phyloP scores from a whole-genome alignment of 2,329 filamentous ascomycete genomes.

The Clonostachys sp. region DNA sequence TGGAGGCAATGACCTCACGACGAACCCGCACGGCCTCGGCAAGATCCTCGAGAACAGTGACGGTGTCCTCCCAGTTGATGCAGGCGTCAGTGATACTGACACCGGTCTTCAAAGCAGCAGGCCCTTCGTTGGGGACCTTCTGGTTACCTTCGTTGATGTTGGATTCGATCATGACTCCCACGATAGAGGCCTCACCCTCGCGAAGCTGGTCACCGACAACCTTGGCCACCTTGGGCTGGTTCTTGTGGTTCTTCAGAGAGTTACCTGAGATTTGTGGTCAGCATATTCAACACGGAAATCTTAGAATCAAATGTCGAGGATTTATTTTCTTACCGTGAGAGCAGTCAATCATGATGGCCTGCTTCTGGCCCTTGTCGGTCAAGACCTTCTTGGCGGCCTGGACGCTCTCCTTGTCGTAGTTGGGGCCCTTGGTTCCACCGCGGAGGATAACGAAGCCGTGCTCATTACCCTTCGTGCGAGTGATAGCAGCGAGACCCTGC shows the following conservation, averaged over 20 bases:
- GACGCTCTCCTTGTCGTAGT: slow-evolving; percentile 86
- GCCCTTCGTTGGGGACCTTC: slow-evolving; percentile 83
- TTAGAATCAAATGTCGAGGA: not conserved
- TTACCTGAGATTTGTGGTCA: slow-evolving; percentile 57
- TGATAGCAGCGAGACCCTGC: slow-evolving; percentile 92
- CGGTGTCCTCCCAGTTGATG: slow-evolving; percentile 86
- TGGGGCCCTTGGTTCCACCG: slow-evolving; percentile 86
- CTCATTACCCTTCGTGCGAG: slow-evolving; percentile 87
- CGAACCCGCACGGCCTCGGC: slow-evolving; percentile 78
- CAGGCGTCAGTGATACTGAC: slow-evolving; percentile 96
- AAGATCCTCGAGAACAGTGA: slow-evolving; percentile 76
- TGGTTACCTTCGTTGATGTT: slow-evolving; percentile 90
- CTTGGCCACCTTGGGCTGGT: slow-evolving; percentile 90
- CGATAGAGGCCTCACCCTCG: slow-evolving; percentile 80
- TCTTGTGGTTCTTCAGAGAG: slow-evolving; percentile 95
- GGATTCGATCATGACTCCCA: slow-evolving; percentile 98
- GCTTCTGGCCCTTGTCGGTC: slow-evolving; percentile 74
- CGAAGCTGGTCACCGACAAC: slow-evolving; percentile 79
- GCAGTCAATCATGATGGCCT: slow-evolving; percentile 97
- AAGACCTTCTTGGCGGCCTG: slow-evolving; percentile 74
- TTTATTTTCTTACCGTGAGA: slow-evolving; percentile 68
- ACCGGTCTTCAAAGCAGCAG: slow-evolving; percentile 74
- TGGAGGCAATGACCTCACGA: slow-evolving; percentile 47
- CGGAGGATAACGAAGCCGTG: slow-evolving; percentile 96
- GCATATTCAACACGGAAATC: not conserved